Percentiles rank a stretch among this genome's conserved stretches.
phyloP scores from a whole-genome alignment of 208 protist genomes.

The Leishmania martiniquensis region DNA sequence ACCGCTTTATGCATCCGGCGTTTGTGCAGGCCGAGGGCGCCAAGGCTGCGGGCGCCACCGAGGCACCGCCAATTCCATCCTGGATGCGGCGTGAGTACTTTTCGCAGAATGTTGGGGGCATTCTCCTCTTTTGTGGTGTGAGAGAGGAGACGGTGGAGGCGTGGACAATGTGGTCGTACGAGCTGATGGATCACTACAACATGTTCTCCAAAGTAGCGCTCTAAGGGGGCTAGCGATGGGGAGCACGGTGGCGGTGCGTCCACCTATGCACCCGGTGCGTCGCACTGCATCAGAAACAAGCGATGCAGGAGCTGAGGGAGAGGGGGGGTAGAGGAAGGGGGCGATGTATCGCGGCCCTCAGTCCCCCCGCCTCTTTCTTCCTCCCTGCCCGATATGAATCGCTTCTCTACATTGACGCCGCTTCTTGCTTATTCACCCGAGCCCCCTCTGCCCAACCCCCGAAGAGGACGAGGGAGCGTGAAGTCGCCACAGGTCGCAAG shows the following conservation, averaged over 20 bases:
- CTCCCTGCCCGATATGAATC: neutral
- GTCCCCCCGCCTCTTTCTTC: too few species aligned
- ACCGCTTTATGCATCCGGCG: constrained; percentile 75
- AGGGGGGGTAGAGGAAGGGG: neutral
- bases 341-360: neutral
- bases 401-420: neutral
- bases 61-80: constrained; percentile 63
- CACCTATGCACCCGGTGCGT: neutral
- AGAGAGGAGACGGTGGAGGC: constrained; percentile 44
- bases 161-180: constrained; percentile 67
- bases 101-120: constrained; percentile 63
- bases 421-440: neutral
- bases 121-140: constrained; percentile 55
- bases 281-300: neutral
- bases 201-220: constrained; percentile 68
- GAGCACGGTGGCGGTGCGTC: neutral
- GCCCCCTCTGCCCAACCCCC: too few species aligned
- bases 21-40: constrained; percentile 67
- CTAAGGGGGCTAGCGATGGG: neutral
- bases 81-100: constrained; percentile 92
- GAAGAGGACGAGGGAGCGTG: too few species aligned
- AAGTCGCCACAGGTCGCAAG: too few species aligned
- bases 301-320: neutral
- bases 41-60: constrained; percentile 35
- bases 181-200: constrained; percentile 83